phyloP scores from a whole-genome alignment of 805 yeast species.

The Helenozyma rhizophorensis region DNA sequence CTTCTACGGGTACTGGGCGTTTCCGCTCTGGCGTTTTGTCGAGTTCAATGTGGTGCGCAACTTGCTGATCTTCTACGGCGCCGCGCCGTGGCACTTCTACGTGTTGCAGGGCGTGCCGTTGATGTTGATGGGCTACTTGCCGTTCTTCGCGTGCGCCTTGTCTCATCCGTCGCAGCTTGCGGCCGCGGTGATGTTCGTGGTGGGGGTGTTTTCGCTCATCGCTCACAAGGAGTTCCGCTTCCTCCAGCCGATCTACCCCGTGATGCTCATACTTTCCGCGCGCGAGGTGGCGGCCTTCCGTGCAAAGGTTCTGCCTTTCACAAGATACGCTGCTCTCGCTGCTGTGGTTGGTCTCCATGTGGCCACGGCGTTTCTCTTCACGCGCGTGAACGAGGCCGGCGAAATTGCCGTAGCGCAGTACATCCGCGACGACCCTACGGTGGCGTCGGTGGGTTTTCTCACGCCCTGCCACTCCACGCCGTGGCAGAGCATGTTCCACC shows the following conservation, averaged over 20 bases:
- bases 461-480: conserved; percentile 99
- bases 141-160: conserved; percentile 42
- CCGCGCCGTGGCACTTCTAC: conserved; percentile 81
- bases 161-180: conserved; percentile 15
- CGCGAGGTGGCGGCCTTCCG: not conserved
- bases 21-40: conserved; percentile 67
- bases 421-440: conserved; percentile 38
- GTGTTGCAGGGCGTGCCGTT: conserved; percentile 79
- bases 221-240: conserved; percentile 91
- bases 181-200: conserved; percentile 35
- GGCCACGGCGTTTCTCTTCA: conserved; percentile 45
- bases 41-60: conserved; percentile 75
- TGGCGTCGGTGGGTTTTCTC: conserved; percentile 66
- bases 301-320: not conserved
- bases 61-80: conserved; percentile 79
- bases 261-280: conserved; percentile 53
- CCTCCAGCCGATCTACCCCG: conserved; percentile 78
- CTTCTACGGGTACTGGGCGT: conserved; percentile 52
- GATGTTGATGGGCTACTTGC: conserved; percentile 60
- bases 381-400: conserved; percentile 81
- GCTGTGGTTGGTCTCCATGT: conserved; percentile 31
- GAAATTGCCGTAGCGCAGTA: conserved; percentile 63
- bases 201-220: conserved; percentile 57
- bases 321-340: not conserved
- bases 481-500: conserved; percentile 80